Evolutionary conservation across 2,329 filamentous ascomycete genomes (phyloP), one percentile per base, ranked within the genome.

Genomic region (Lachnellula cervina): DNA sequence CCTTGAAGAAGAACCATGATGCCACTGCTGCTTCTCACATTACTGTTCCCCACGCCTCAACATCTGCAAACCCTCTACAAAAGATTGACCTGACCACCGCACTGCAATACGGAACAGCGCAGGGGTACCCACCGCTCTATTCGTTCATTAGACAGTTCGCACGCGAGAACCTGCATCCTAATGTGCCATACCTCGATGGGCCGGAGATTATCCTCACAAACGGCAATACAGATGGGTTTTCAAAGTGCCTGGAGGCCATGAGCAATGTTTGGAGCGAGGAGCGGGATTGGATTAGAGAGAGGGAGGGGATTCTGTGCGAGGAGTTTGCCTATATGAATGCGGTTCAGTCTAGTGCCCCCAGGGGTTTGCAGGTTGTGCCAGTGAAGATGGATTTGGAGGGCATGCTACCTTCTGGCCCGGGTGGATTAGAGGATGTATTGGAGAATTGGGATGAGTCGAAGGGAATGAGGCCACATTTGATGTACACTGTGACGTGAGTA

Each of bases 401-500:
- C 21, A 94, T 97, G 88, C 62, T 81, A n/a, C 83, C 84, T 0
- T 75, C 79, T 21, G 91, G 91, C 0, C 78, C 82, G 5, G 89
- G 89, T 28, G 87, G 90, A 1, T 73, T 97, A 59, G 78, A 84
- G 57, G 87, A 95, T 64, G 83, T 96, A 1, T 75, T 97, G 32
- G 81, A 84, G 52, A 90, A 88, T 64, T 97, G 92, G 92, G 88
- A 97, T 70, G 76, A 77, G 47, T 76, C 76, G 42, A 85, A 80
- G 64, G 92, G 92, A 1, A 86, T 83, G 67, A 79, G 88, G 56
- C 92, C 92, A 42, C 88, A 93, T 70, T 70, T 97, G 62, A 80
- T 97, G 76, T 97, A 97, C 70, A 95, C 90, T 2, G 88, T 97
- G 61, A 92, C 89, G 84, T 90, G 72, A 80, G 86, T 83, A 38